A percentile compares a stretch with the other conserved stretches of the same genome.
Evolutionary conservation across 805 yeast genomes (phyloP).

Genomic region (Wickerhamiella kurtzmanii): DNA sequence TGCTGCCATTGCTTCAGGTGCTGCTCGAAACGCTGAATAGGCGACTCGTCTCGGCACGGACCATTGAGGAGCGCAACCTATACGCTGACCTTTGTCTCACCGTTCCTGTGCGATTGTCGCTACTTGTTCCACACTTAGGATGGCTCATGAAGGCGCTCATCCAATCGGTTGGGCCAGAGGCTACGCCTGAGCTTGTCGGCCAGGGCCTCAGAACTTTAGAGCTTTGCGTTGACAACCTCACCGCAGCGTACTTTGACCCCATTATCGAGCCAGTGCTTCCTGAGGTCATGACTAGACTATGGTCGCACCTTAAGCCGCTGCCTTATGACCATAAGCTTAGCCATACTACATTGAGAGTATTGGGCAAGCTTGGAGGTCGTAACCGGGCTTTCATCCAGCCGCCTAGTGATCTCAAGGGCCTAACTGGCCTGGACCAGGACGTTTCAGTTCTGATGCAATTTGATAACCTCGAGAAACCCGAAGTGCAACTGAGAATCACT

Average conservation of each 20-base stretch:
- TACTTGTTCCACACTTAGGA: constrained; percentile 81
- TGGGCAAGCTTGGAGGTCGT: constrained; percentile 94
- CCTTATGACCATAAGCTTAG: constrained; percentile 93
- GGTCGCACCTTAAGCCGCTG: constrained; percentile 80
- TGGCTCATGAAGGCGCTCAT: constrained; percentile 85
- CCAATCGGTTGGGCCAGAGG: constrained; percentile 55
- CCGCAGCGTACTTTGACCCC: constrained; percentile 95
- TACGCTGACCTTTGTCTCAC: constrained; percentile 91
- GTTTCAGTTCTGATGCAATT: constrained; percentile 54
- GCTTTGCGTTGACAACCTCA: constrained; percentile 86
- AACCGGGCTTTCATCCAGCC: constrained; percentile 75
- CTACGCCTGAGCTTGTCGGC: constrained; percentile 78
- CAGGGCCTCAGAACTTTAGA: constrained; percentile 94
- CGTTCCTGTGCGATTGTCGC: constrained; percentile 89
- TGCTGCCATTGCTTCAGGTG: constrained; percentile 79
- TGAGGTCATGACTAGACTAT: constrained; percentile 84
- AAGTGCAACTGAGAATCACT: constrained; percentile 62
- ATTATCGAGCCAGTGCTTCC: constrained; percentile 92
- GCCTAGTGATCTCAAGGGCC: constrained; percentile 48
- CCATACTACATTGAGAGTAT: constrained; percentile 81
- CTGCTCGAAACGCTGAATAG: constrained; percentile 74
- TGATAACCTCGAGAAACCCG: constrained; percentile 44
- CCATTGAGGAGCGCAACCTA: constrained; percentile 83
- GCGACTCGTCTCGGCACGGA: constrained; percentile 65
- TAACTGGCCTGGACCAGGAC: constrained; percentile 43